Conservation (phyloP, 1,139 yeast genomes). For the Petasospora fabianii region DNA sequence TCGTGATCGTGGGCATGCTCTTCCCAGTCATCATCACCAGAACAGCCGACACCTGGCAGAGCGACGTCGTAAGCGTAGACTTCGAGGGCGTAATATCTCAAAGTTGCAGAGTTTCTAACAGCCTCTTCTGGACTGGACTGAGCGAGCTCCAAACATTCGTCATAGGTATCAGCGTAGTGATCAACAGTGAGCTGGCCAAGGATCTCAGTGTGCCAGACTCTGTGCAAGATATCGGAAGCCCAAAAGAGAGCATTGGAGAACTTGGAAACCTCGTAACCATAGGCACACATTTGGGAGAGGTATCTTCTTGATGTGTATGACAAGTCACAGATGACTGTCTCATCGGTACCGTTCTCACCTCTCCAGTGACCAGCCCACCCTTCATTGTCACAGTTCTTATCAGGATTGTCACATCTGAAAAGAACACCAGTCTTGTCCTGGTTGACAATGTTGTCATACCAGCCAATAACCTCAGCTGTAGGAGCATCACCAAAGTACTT, state of each 20-base stretch:
- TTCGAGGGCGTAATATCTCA: constrained; percentile 22
- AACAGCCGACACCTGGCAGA: constrained; percentile 21
- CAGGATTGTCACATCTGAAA: constrained; percentile 37
- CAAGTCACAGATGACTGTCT: constrained; percentile 34
- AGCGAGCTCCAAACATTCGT: constrained; percentile 28
- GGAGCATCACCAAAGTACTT: constrained; percentile 35
- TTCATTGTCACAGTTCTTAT: constrained; percentile 32
- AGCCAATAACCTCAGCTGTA: constrained; percentile 36
- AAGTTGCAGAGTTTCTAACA: constrained; percentile 20
- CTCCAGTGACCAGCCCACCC: constrained; percentile 41
- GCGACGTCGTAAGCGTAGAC: constrained; percentile 22
- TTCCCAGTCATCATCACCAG: constrained; percentile 13
- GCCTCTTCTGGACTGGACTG: constrained; percentile 16
- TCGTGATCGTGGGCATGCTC: constrained; percentile 8
- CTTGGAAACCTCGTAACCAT: constrained; percentile 24
- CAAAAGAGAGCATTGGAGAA: constrained; percentile 24
- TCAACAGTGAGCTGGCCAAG: constrained; percentile 27
- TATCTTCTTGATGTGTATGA: constrained; percentile 28
- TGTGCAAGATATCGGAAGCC: constrained; percentile 31
- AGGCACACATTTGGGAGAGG: constrained; percentile 27
- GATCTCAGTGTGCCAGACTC: constrained; percentile 32
- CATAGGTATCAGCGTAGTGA: constrained; percentile 29
- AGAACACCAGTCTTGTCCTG: constrained; percentile 31
- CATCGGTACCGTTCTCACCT: constrained; percentile 32
- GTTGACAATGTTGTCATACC: constrained; percentile 29